A percentile compares a stretch with the other conserved stretches of the same genome.
Conservation (phyloP, 2,329 filamentous ascomycete genomes). For the Ophiostoma sp. region DNA sequence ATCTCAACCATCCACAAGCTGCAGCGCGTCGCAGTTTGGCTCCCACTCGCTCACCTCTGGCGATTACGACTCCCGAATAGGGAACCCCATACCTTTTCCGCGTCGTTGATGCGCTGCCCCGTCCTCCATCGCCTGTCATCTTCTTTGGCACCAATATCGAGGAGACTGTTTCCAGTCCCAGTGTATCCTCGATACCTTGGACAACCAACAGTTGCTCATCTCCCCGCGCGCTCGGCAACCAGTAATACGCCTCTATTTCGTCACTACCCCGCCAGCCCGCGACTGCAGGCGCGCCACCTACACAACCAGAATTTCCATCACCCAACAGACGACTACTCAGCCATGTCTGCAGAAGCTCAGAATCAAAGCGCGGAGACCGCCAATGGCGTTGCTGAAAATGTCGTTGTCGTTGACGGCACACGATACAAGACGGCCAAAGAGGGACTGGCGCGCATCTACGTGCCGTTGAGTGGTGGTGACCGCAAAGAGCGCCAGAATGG, state of each 20-base stretch:
- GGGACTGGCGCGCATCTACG: conserved; percentile 57
- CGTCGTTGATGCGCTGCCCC: not conserved
- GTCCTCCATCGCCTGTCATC: not conserved
- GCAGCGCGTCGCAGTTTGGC: not conserved
- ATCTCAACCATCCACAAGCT: not conserved
- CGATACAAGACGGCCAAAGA: conserved; percentile 55
- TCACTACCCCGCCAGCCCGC: not conserved
- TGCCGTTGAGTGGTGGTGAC: conserved; percentile 47
- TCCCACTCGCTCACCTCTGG: not conserved
- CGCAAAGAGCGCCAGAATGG: conserved; percentile 32
- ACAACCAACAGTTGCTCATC: not conserved
- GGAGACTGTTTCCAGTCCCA: not conserved
- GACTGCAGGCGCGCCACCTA: not conserved
- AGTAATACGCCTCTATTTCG: not conserved
- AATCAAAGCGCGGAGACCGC: not conserved
- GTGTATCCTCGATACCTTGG: not conserved
- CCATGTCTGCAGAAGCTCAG: not conserved
- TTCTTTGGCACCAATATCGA: not conserved
- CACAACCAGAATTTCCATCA: not conserved
- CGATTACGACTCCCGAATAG: not conserved
- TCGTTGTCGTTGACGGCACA: conserved; percentile 43
- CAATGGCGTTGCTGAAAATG: not conserved
- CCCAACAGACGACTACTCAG: not conserved
- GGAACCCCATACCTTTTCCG: not conserved
- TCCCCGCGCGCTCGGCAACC: not conserved